Percentiles rank a stretch among this genome's conserved stretches.
Evolutionary conservation across 331 rosid species (phyloP).

Genomic region (Stylosanthes scabra): DNA sequence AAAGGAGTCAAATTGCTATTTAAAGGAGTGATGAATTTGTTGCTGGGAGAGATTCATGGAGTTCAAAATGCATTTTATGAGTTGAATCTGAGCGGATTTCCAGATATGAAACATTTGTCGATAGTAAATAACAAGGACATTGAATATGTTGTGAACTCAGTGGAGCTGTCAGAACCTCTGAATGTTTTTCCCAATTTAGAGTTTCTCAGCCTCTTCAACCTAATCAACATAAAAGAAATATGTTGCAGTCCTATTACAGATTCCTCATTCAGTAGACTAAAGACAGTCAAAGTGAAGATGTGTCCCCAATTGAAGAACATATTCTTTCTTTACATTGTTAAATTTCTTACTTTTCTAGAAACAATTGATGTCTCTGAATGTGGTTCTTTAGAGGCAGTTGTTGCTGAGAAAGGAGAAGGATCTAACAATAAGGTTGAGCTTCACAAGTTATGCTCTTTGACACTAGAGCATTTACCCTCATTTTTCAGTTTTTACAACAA

Average conservation of each 20-base stretch:
- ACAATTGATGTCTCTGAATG: constrained; percentile 33
- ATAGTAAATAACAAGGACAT: constrained; percentile 20
- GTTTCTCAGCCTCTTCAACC: background rate
- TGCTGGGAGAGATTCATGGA: constrained; percentile 40
- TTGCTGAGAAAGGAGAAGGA: background rate
- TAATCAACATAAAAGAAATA: constrained; percentile 20
- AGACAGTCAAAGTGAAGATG: background rate
- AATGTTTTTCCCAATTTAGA: constrained; percentile 39
- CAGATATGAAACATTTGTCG: constrained; percentile 31
- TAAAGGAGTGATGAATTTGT: constrained; percentile 40
- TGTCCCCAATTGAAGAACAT: constrained; percentile 37
- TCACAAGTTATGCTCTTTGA: no score
- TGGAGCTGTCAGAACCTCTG: background rate
- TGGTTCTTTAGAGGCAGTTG: constrained; percentile 5
- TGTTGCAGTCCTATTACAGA: background rate
- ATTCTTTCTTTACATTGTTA: constrained; percentile 29
- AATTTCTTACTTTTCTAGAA: constrained; percentile 12
- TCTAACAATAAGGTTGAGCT: no score
- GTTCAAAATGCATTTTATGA: constrained; percentile 28
- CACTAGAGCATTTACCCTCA: no score
- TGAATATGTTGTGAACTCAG: constrained; percentile 34
- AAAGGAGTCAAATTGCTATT: constrained; percentile 41
- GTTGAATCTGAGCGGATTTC: constrained; percentile 47
- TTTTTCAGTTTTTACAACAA: no score
- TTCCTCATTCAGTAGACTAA: constrained; percentile 29